These are phyloP conservation scores for Mycosphaerella arachidis DNA, from an alignment of 2,329 filamentous ascomycete genomes.

Conservation along the genomic window DNA sequence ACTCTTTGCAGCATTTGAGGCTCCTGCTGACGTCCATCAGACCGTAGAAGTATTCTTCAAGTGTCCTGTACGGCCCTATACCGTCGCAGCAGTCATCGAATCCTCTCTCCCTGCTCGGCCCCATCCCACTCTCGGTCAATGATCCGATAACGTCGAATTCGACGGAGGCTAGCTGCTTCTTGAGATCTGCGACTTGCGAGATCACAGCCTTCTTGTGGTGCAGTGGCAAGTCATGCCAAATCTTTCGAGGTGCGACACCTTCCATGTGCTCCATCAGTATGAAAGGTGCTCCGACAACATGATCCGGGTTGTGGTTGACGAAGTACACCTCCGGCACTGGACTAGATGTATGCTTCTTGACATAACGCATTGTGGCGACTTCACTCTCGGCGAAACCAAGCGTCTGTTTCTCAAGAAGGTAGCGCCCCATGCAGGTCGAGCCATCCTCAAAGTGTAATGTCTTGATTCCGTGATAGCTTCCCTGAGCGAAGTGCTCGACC, in stretches of 20 bases:
- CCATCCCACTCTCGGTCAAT: constrained; percentile 7
- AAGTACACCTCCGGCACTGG: constrained; percentile 15
- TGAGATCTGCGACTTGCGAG: constrained; percentile 7
- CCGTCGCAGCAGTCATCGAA: neutral
- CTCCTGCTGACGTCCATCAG: neutral
- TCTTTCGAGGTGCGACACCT: neutral
- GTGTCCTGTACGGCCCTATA: constrained; percentile 5
- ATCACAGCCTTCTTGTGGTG: constrained; percentile 9
- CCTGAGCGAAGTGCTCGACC: neutral
- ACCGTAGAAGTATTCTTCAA: constrained; percentile 1
- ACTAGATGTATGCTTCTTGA: constrained; percentile 11
- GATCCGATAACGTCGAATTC: constrained; percentile 12
- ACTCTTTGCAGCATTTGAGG: neutral
- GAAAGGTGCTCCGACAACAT: constrained; percentile 14
- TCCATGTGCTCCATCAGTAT: constrained; percentile 15
- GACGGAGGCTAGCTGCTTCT: constrained; percentile 10
- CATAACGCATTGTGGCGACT: constrained; percentile 9
- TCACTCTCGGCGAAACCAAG: constrained; percentile 8
- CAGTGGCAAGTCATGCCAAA: constrained; percentile 9
- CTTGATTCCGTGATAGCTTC: constrained; percentile 9
- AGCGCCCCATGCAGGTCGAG: constrained; percentile 16
- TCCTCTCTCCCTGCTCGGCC: neutral
- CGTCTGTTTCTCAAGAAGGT: neutral
- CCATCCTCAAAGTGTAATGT: constrained; percentile 14
- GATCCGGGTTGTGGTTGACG: constrained; percentile 10